phyloP scores from a whole-genome alignment of 1,284 basidiomycete species.

The Naganishia liquefaciens region DNA sequence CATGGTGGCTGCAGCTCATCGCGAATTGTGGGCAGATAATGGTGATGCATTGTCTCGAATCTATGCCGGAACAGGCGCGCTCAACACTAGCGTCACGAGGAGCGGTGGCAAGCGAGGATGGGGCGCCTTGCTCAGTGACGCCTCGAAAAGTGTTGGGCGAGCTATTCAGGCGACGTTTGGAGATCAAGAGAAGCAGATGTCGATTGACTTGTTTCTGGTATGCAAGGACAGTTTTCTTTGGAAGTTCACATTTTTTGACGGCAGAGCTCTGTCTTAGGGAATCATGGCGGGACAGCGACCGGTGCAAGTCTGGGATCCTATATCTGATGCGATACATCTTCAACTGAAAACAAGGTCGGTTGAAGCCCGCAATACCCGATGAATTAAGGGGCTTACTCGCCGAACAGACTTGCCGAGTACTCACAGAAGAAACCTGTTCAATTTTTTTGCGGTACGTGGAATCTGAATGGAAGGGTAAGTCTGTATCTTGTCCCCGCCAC shows the following conservation, averaged over 20 bases:
- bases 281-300: slow-evolving; percentile 83
- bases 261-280: slow-evolving; percentile 61
- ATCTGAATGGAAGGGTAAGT: slow-evolving; percentile 82
- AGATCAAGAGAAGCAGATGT: slow-evolving; percentile 88
- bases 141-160: slow-evolving; percentile 81
- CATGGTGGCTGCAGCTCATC: slow-evolving; percentile 76
- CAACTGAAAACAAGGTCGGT: slow-evolving; percentile 67
- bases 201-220: slow-evolving; percentile 93
- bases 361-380: background rate
- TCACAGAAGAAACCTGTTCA: slow-evolving; percentile 72
- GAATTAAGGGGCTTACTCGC: slow-evolving; percentile 15
- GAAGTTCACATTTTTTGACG: background rate
- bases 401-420: slow-evolving; percentile 73
- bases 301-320: slow-evolving; percentile 90
- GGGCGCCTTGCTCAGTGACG: slow-evolving; percentile 88
- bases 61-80: slow-evolving; percentile 93
- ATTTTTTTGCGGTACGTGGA: slow-evolving; percentile 91
- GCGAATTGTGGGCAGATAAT: slow-evolving; percentile 95
- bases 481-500: background rate
- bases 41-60: slow-evolving; percentile 83
- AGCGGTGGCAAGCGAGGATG: slow-evolving; percentile 84
- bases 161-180: slow-evolving; percentile 71
- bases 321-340: slow-evolving; percentile 80
- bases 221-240: slow-evolving; percentile 13
- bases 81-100: slow-evolving; percentile 94